Evolutionary conservation across 2,329 filamentous ascomycete genomes (phyloP), one percentile per base, ranked within the genome.

Genomic region (Colletotrichum sansevieriae): DNA sequence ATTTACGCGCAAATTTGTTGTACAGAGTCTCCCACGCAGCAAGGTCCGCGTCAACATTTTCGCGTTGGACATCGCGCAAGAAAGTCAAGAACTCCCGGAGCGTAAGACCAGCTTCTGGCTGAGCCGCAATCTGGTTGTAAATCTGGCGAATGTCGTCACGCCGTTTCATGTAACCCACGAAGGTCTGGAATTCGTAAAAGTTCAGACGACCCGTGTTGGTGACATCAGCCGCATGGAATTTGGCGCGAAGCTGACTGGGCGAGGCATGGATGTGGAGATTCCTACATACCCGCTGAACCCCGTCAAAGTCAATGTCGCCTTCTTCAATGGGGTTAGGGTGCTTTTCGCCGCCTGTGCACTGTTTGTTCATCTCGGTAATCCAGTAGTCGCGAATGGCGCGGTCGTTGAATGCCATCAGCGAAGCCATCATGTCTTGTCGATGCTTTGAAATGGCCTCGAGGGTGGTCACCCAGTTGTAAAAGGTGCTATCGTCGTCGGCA

Each of bases 191-290:
- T 74, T 97, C 91, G 25, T 83, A 77, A 75, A 94, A 97, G 76
- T 92, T 91, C 61, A 99, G 84, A 59, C 86, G 87, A 25, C 91
- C 91, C 2, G 85, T 87, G 58, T 83, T 81, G 25, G 86, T 85
- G n/a, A 82, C 82, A 75, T 95, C 92, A 6, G 92, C 93, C 68
- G 88, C 85, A 65, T 88, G 84, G 74, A 98, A 98, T 73, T 92
- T 92, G 37, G 86, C 84, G 63, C 88, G 89, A 4, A 98, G 83
- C 52, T 92, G 91, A 63, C 88, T 87, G 70, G 91, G 89, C 2
- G 94, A 92, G 75, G 93, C 94, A 78, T 98, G 95, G 74, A 99
- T 97, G 78, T 98, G 95, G 54, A 98, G 84, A 75, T 91, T 95
- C 69, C 92, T 92, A 81, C 96, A 98, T 13, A 98, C 86, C 68